These are phyloP conservation scores for Malus hybrid DNA, from an alignment of 331 rosid genomes.

Conservation along the genomic window DNA sequence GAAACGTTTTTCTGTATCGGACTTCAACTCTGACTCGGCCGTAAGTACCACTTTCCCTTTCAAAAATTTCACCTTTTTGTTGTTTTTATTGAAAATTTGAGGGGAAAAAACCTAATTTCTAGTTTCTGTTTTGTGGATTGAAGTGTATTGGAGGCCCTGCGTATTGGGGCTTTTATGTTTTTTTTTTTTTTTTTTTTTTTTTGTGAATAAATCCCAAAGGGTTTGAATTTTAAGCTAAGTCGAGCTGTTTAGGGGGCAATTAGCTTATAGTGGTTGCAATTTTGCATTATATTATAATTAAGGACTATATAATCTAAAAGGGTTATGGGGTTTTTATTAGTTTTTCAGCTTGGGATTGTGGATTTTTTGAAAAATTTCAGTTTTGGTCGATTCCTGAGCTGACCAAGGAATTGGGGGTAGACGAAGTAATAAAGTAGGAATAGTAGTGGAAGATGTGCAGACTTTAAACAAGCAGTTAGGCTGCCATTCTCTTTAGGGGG, in stretches of 20 bases:
- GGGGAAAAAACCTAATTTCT: not conserved
- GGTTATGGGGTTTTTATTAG: not conserved
- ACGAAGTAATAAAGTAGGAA: not conserved
- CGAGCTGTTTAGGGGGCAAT: not conserved
- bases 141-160: not conserved
- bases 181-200: not conserved
- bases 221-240: not conserved
- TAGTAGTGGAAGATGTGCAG: not conserved
- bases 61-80: not conserved
- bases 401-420: not conserved
- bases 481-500: not conserved
- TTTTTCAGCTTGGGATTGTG: not conserved
- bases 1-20: slow-evolving; percentile 62
- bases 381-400: not conserved
- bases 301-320: not conserved
- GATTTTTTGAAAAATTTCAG: not conserved
- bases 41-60: slow-evolving; percentile 35
- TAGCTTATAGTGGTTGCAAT: not conserved
- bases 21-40: slow-evolving; percentile 49
- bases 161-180: not conserved
- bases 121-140: not conserved
- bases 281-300: not conserved
- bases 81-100: not conserved
- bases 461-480: not conserved
- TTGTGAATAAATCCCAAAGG: not conserved